Evolutionary conservation across 2,329 filamentous ascomycete species (phyloP), one percentile per base, ranked within the genome.

Genomic region (Arthrobotrys sinensis): DNA sequence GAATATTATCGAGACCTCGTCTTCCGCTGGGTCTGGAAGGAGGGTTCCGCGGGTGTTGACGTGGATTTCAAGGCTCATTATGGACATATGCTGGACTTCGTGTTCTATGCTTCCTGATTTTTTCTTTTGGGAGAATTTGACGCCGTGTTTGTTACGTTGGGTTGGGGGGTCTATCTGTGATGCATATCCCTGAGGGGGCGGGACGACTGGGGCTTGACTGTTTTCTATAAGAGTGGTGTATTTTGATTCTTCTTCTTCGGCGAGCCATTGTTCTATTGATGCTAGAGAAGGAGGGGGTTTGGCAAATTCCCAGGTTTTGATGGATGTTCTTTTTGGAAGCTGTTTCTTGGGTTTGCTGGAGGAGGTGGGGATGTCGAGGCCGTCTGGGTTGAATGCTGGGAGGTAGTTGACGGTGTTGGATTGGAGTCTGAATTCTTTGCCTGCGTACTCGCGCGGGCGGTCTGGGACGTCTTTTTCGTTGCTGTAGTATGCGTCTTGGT

Each of bases 61-160:
- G 83, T 99, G 95, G 3, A 98, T 86, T 83, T 99, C 96, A 5
- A 99, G 85, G 80, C 94, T 96, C 93, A 99, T 94, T 16, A 92
- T 93, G 81, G 93, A 97, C 96, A 99, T 98, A 83, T 97, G 97
- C 81, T 96, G 92, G 1, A 90, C 90, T 83, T 96, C 93, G 80
- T 95, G 92, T 82, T 93, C 89, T 16, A 96, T 90, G 80, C 90
- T 93, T 0, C 91, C 92, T 0, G 91, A 91, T 80, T 90, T 89
- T 79, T 88, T 88, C 82, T 91, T 92, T 81, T 94, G 93, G 0
- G 92, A 93, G 83, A 92, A 97, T 83, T 94, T 96, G 86, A 94
- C 95, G 0, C 92, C 93, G 83, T 95, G 88, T 78, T 89, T 91
- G 81, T 93, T 92, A 83, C 88, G 92, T 65, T 95, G 94, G 0